Base-by-base conservation (phyloP, 805 yeast species). In the Lipomyces kockii region DNA sequence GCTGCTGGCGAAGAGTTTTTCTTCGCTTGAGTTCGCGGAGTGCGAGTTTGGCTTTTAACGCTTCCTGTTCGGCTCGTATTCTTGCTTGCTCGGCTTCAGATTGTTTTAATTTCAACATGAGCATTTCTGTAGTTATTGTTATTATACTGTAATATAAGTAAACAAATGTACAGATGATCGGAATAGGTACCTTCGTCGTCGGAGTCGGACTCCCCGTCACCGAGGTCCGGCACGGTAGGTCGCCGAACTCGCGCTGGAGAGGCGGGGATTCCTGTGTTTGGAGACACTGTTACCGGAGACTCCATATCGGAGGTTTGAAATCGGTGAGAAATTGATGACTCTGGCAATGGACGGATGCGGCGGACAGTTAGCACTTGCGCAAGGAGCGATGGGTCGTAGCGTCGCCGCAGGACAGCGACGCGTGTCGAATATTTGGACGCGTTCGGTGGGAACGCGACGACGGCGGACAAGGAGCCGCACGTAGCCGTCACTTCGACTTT, bases 11-110 rank as follows among this genome's bases (percentile, higher is more conserved):
- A 25, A 25, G 55, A 9, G 29, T 8, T 56, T 58, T 46, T 22
- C 22, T 20, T 1, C 58, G 58, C 58, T 46, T 34, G 34, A 58
- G 43, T 20, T 61, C 53, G 5, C 60, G 55, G 2, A 65, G 60
- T 12, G 61, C 59, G 20, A 65, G 25, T 53, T 65, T 65, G 14
- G 68, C 62, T 27, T 64, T 60, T 27, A 64, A n/a, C 27, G 56
- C 67, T 46, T 60, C 61, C 32, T 52, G 58, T 27, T 64, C 61
- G 8, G 67, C 67, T 1, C 54, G 62, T 29, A 63, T 60, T 54
- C 58, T 54, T 17, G 65, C 68, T 11, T 61, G 57, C 32, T 60
- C 57, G 12, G 62, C 59, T 25, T 35, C 25, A 8, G 57, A 60
- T 14, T 61, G 49, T 43, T 49, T 61, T 65, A 35, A n/a, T 27